Base-by-base conservation (phyloP, 2,329 filamentous ascomycete species). In the Aspergillus pseudonomiae region DNA sequence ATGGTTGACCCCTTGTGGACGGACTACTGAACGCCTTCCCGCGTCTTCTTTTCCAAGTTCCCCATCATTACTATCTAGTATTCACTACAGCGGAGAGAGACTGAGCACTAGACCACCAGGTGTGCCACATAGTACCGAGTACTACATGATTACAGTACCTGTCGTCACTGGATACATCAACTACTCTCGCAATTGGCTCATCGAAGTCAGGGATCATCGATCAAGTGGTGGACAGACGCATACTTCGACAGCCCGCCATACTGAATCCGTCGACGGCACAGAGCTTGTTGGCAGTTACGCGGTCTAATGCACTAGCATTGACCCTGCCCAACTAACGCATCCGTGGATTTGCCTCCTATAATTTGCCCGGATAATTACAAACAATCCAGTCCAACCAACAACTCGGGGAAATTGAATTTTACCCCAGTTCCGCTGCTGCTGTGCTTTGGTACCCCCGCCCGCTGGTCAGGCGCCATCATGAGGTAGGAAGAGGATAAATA, bases 401-500 rank as follows among this genome's bases (percentile, higher is more conserved):
- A 21, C 45, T 54, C 24, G 55, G 57, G 34, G 59, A 61, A 57
- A 65, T 55, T 39, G 32, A 39, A 55, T 55, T 55, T 55, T 68
- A 39, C 64, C 64, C 67, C 67, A 64, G 63, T 60, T 59, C 56
- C 57, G 57, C 55, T 58, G 57, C 60, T 64, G 46, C 64, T 63
- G 63, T 57, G 58, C 61, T 36, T 54, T 65, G 62, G 43, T 60
- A 50, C 57, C 62, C 65, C 62, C 67, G 48, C 63, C 53, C 61
- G 58, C 67, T 67, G 68, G 57, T 67, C 65, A 68, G 59, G 65
- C 57, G 63, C 61, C 64, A 67, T 63, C 52, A 70, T 69, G 67
- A 67, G 63, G 67, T 68, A 61, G 43, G 24, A 62, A 30, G 28
- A 50, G 41, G 59, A 62, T 65, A 63, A 67, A 66, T 57, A 66